A percentile compares a stretch with the other conserved stretches of the same genome.
phyloP scores from a whole-genome alignment of 2,329 filamentous ascomycete genomes.

The Boeremia lycopersici region DNA sequence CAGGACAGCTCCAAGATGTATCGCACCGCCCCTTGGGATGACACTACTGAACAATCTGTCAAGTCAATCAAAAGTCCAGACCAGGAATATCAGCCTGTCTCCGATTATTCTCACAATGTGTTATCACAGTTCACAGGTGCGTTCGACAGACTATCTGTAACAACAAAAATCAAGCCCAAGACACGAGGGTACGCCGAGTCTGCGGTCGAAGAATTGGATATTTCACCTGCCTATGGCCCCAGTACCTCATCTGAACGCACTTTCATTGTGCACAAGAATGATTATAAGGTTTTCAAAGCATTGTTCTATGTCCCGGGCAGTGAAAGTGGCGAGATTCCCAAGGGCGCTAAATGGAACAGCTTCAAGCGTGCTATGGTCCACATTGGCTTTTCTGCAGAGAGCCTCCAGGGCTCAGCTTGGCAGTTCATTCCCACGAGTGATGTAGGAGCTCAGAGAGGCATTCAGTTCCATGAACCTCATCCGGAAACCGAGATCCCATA shows the following conservation, averaged over 20 bases:
- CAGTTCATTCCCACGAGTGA: slow-evolving; percentile 55
- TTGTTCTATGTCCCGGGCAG: background rate
- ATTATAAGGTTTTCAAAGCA: background rate
- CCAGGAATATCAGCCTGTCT: background rate
- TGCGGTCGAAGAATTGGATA: background rate
- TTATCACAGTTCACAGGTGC: background rate
- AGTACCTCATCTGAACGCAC: background rate
- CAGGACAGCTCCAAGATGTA: background rate
- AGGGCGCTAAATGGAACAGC: slow-evolving; percentile 60
- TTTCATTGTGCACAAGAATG: background rate
- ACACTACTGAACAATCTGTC: too few relatives aligned
- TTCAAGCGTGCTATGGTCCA: slow-evolving; percentile 59
- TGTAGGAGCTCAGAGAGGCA: slow-evolving; percentile 54
- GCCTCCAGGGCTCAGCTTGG: slow-evolving; percentile 65
- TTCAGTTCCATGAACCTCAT: slow-evolving; percentile 68
- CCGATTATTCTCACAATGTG: background rate
- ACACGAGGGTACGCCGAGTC: background rate
- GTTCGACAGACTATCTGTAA: background rate
- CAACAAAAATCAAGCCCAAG: background rate
- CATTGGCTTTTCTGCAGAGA: slow-evolving; percentile 59
- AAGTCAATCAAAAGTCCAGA: background rate
- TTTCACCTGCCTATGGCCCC: too few relatives aligned
- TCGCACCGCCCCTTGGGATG: background rate
- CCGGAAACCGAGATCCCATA: slow-evolving; percentile 59
- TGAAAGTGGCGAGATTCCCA: slow-evolving; percentile 44